These are phyloP conservation scores for Naganishia albida DNA, from an alignment of 1,284 basidiomycete species.

Conservation along the genomic window DNA sequence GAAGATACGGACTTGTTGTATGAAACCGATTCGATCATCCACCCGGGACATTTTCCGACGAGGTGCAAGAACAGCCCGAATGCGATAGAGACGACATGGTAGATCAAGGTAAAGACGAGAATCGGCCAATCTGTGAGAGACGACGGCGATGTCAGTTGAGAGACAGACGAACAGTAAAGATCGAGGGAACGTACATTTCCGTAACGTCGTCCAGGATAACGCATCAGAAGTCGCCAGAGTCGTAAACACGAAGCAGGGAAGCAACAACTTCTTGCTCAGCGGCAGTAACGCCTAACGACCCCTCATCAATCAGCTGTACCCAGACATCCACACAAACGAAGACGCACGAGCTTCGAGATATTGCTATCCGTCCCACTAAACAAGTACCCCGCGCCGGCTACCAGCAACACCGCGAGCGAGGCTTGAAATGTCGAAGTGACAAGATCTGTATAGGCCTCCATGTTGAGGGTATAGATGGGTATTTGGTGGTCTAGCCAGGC, in stretches of 20 bases:
- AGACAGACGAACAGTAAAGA: background rate
- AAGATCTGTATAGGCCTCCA: conserved; percentile 47
- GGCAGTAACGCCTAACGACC: conserved; percentile 35
- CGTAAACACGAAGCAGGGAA: conserved; percentile 44
- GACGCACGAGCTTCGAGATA: conserved; percentile 12
- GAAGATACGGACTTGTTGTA: conserved; percentile 46
- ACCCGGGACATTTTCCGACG: conserved; percentile 39
- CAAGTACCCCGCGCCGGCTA: conserved; percentile 46
- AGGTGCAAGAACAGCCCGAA: conserved; percentile 37
- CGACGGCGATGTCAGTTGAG: background rate
- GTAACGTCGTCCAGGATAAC: conserved; percentile 37
- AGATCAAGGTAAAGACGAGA: conserved; percentile 41
- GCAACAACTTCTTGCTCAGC: conserved; percentile 38
- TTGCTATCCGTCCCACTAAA: conserved; percentile 34
- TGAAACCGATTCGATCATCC: conserved; percentile 43
- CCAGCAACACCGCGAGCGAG: conserved; percentile 41
- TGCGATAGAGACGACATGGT: conserved; percentile 42
- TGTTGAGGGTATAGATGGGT: conserved; percentile 25
- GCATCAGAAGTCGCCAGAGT: conserved; percentile 41
- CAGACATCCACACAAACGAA: background rate
- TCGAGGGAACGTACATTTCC: conserved; percentile 38
- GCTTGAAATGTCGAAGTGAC: conserved; percentile 46
- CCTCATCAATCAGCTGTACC: background rate
- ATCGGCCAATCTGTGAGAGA: conserved; percentile 43
- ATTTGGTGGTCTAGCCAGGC: background rate